Evolutionary conservation across 306 rosid genomes (phyloP).

Genomic region (Inga oerstediana): DNA sequence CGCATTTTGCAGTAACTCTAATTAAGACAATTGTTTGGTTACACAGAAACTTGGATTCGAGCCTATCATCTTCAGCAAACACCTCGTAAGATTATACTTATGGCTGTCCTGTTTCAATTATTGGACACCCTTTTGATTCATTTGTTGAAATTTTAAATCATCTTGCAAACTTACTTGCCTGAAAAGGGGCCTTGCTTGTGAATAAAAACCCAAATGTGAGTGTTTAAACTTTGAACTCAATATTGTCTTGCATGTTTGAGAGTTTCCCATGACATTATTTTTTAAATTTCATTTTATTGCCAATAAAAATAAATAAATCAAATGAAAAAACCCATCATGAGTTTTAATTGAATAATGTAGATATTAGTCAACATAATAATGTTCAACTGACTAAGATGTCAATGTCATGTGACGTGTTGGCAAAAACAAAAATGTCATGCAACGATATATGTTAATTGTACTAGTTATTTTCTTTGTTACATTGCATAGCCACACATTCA

Average conservation of each 20-base stretch:
- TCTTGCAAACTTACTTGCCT: background rate
- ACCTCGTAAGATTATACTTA: background rate
- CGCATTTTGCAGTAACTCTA: background rate
- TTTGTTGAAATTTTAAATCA: too few relatives aligned
- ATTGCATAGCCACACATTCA: too few relatives aligned
- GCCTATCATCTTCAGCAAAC: background rate
- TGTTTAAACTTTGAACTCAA: background rate
- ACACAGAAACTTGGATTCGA: background rate
- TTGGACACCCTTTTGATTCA: background rate
- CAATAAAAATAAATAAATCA: too few relatives aligned
- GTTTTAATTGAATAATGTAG: too few relatives aligned
- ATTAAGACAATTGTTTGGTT: too few relatives aligned
- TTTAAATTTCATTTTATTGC: too few relatives aligned
- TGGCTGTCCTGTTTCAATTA: background rate
- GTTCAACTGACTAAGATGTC: background rate
- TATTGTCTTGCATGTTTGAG: background rate
- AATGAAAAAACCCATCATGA: too few relatives aligned
- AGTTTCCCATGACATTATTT: too few relatives aligned
- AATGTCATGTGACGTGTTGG: constrained; percentile 19
- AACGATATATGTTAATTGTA: constrained; percentile 21
- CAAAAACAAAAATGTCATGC: too few relatives aligned
- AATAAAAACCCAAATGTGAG: background rate
- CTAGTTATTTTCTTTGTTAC: too few relatives aligned
- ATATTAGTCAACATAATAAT: too few relatives aligned
- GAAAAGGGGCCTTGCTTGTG: background rate